Base-by-base conservation (phyloP, 768 basidiomycete species). In the Kwoniella sp. region DNA sequence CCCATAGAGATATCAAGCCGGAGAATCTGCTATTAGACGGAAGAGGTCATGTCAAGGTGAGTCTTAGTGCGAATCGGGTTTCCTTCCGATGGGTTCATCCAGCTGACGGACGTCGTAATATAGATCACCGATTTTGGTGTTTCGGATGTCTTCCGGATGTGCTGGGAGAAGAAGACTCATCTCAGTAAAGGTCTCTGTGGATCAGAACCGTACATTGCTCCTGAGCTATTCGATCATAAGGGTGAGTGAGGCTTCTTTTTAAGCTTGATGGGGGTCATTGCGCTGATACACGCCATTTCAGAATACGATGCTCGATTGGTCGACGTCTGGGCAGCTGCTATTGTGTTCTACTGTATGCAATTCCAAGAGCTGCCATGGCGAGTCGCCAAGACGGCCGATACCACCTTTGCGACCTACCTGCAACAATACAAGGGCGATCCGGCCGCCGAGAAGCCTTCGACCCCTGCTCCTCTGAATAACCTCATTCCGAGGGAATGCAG, bases 361-460 rank as follows among this genome's bases (percentile, higher is more conserved):
- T 96, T 96, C 84, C 90, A 93, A 79, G 95, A 99, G 80, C 86
- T 99, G 57, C 95, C 95, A 1, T 99, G 96, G 95, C 90, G 94
- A 64, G 91, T 90, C 1, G 95, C 95, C 34, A 94, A 97, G 78
- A 82, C 84, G 20, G 83, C 87, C 9, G 95, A 99, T 78, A 81
- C 85, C 9, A 86, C 95, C 11, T 99, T 92, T 81, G 84, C 88
- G 0, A 83, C 89, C 2, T 99, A 97, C 78, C 85, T 83, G 31
- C 61, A 75, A 1, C 81, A 82, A 1, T 86, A 85, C 69, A 55
- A 58, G 45, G 62, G 57, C 26, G 26, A 67, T n/a, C 60, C 55
- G 28, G 59, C 41, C 8, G 69, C 66, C 13, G 86, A 87, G 2
- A 87, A 86, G 71, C 82, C 84, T 37, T 84, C 83, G n/a, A 78